Percentiles rank a stretch among this genome's conserved stretches.
Conservation (phyloP, 257 asterid species). For the Leptodermis oblonga region DNA sequence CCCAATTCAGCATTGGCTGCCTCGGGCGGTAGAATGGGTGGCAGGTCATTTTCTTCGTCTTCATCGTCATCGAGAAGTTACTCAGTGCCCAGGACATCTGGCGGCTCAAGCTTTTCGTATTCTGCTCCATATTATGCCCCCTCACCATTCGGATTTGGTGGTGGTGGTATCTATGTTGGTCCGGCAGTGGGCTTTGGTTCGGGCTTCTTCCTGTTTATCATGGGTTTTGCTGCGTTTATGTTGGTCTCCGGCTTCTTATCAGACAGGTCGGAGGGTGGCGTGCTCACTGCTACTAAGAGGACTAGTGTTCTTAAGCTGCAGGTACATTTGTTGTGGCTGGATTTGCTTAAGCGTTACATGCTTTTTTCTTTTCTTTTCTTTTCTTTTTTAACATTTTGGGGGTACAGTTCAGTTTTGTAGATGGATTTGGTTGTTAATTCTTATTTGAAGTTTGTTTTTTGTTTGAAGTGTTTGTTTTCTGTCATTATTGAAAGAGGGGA, state of each 20-base stretch:
- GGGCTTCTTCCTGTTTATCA: constrained; percentile 47
- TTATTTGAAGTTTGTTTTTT: not conserved
- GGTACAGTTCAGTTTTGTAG: not conserved
- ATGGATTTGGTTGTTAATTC: not conserved
- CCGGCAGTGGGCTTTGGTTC: constrained; percentile 92
- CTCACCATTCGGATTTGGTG: constrained; percentile 57
- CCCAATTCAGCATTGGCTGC: constrained; percentile 78
- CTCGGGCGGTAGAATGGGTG: constrained; percentile 94
- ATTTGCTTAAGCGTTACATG: not conserved
- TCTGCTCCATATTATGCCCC: constrained; percentile 81
- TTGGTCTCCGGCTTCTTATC: constrained; percentile 83
- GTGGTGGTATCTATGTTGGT: constrained; percentile 64
- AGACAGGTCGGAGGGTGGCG: constrained; percentile 61
- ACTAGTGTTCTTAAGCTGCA: constrained; percentile 84
- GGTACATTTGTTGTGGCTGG: constrained; percentile 32
- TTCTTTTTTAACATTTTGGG: no score
- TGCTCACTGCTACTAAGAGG: constrained; percentile 73
- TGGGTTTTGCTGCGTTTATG: constrained; percentile 69
- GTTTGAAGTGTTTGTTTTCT: not conserved
- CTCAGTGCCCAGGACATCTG: constrained; percentile 40
- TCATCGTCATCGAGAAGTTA: constrained; percentile 56
- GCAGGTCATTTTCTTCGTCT: constrained; percentile 64
- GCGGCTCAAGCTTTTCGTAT: constrained; percentile 44
- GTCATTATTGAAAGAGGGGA: not conserved
- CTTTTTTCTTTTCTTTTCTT: no score